Conservation (phyloP, 1,284 basidiomycete genomes). For the Xerocomus subilludens region DNA sequence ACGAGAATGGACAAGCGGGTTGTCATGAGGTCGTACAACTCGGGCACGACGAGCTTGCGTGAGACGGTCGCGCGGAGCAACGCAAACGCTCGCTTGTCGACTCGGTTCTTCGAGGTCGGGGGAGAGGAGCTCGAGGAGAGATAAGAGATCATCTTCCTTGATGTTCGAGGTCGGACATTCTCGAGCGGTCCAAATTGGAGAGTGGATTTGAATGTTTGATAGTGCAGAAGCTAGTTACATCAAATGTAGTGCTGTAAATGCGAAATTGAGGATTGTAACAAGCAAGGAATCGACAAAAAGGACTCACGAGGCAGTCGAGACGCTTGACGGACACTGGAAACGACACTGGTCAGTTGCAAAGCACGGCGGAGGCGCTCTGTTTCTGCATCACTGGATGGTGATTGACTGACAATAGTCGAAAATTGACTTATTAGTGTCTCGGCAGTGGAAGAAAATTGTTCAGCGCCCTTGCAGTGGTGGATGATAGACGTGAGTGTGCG, state of each 20-base stretch:
- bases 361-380: conserved; percentile 54
- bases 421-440: no score
- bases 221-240: conserved; percentile 61
- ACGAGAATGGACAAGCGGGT: conserved; percentile 95
- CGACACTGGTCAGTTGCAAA: conserved; percentile 63
- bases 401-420: conserved; percentile 30
- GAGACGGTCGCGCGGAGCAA: conserved; percentile 93
- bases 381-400: conserved; percentile 34
- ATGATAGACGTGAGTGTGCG: conserved; percentile 81
- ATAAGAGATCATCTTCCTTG: conserved; percentile 90
- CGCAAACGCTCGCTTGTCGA: conserved; percentile 89
- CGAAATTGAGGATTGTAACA: not conserved
- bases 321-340: conserved; percentile 72
- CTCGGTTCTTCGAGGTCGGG: conserved; percentile 95
- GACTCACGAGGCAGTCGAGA: conserved; percentile 69
- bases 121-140: conserved; percentile 84
- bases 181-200: conserved; percentile 87
- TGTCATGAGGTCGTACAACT: conserved; percentile 98
- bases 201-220: conserved; percentile 82
- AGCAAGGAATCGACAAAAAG: not conserved
- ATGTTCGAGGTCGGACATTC: conserved; percentile 84
- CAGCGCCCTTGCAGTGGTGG: conserved; percentile 79
- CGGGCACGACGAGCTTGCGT: conserved; percentile 92
- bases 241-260: conserved; percentile 61
- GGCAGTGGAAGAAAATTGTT: no score